Conservation (phyloP, 768 basidiomycete species). For the Paxillus ammoniavirescens region DNA sequence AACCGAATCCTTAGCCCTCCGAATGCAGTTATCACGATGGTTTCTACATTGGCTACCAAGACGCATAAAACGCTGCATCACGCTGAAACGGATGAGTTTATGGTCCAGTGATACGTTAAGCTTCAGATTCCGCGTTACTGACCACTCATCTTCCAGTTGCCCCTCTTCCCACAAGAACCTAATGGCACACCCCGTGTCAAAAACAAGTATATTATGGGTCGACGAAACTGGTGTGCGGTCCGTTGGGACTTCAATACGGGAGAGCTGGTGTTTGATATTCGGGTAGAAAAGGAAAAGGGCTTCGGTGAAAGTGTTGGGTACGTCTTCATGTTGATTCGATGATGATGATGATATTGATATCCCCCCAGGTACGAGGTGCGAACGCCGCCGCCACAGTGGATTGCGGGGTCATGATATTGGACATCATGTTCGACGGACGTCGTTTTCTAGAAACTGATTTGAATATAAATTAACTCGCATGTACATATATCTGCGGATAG, state of each 20-base stretch:
- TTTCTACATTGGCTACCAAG: slow-evolving; percentile 76
- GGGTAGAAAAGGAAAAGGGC: slow-evolving; percentile 85
- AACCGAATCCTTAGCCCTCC: slow-evolving; percentile 47
- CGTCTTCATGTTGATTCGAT: slow-evolving; percentile 18
- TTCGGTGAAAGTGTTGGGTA: slow-evolving; percentile 78
- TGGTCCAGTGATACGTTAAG: slow-evolving; percentile 45
- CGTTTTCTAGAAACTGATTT: not conserved
- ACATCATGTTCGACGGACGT: not conserved
- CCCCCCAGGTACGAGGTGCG: slow-evolving; percentile 41
- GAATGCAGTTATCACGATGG: slow-evolving; percentile 70
- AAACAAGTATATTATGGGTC: slow-evolving; percentile 81
- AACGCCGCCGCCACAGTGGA: slow-evolving; percentile 44
- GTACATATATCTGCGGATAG: not conserved
- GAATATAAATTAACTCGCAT: not conserved
- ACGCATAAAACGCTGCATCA: slow-evolving; percentile 85
- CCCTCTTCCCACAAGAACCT: slow-evolving; percentile 74
- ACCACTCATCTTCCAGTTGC: slow-evolving; percentile 47
- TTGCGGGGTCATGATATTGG: slow-evolving; percentile 14
- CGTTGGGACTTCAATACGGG: slow-evolving; percentile 55
- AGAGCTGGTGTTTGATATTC: slow-evolving; percentile 77
- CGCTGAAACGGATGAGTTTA: slow-evolving; percentile 80
- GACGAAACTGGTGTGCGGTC: slow-evolving; percentile 84
- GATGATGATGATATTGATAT: not conserved
- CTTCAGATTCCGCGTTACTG: not conserved
- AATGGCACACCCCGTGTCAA: slow-evolving; percentile 68